Evolutionary conservation across 176 grass and related monocot genomes (phyloP), one percentile per base, ranked within the genome.

Genomic region (Melocanna baccifera): DNA sequence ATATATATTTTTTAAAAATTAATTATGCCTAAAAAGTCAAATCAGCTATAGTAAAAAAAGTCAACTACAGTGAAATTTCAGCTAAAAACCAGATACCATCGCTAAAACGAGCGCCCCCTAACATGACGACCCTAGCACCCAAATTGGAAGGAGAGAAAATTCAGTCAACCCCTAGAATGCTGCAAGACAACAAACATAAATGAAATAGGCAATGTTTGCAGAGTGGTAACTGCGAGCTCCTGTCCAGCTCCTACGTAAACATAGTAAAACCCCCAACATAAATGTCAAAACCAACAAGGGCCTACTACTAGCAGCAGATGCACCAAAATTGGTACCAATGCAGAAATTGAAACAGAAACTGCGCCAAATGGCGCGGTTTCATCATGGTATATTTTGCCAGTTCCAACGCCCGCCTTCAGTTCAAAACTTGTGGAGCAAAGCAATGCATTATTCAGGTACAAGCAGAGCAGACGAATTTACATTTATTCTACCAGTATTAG

Each of bases 361-460:
- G 37, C n/a, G 36, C 77, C 69, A 36, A 75, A 75, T 37, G 46
- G 59, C 19, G 9, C 25, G 40, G 20, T 67, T 45, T 81, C 36
- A 47, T 15, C 7, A 12, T 50, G 3, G 14, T 63, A 51, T 62
- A 77, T 18, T 67, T 84, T 22, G 4, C 34, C 32, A 4, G 26
- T 55, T 76, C 53, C 25, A 62, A 57, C 12, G 11, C 56, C 19
- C 30, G 25, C 50, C 18, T 68, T 51, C 25, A 45, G 23, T 39
- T 46, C 20, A 85, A 71, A 86, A 70, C 55, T 39, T 40, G 25
- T 77, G 65, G 67, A 71, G 34, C 30, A 61, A 71, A 64, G 15
- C 55, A 70, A 11, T 25, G 58, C 8, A 56, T 9, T 36, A 67
- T 42, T 66, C 62, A 53, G 12, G 67, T 56, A 71, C 55, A 71